Conservation (phyloP, 2,329 filamentous ascomycete species). For the Cryphonectria nitschkei region DNA sequence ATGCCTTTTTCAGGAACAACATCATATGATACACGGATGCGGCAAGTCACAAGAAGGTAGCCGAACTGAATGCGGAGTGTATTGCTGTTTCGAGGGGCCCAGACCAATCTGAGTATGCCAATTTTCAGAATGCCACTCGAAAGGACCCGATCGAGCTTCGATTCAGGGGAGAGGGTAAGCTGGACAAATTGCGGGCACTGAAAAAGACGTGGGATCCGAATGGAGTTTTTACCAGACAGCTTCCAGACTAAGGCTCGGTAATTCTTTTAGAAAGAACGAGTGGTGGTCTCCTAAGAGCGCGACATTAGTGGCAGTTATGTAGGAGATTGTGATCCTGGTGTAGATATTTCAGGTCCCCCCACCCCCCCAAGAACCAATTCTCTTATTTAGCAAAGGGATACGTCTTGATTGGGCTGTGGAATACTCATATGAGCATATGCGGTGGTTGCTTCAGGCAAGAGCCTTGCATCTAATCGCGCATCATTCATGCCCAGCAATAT, state of each 20-base stretch:
- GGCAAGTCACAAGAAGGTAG: slow-evolving; percentile 28
- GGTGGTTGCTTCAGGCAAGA: too few relatives aligned
- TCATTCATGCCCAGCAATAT: too few relatives aligned
- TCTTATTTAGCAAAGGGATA: too few relatives aligned
- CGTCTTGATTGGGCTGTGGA: too few relatives aligned
- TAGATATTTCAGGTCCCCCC: background rate
- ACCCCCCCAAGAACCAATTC: too few relatives aligned
- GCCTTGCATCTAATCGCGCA: too few relatives aligned
- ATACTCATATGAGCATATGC: too few relatives aligned
- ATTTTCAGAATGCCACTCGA: slow-evolving; percentile 30
- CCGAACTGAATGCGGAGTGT: slow-evolving; percentile 28
- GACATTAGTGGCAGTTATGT: background rate
- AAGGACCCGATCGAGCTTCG: slow-evolving; percentile 30
- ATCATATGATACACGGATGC: slow-evolving; percentile 32
- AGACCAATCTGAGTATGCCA: slow-evolving; percentile 25
- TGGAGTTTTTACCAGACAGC: slow-evolving; percentile 29
- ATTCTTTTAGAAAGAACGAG: background rate
- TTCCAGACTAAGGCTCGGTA: slow-evolving; percentile 5
- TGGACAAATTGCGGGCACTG: slow-evolving; percentile 14
- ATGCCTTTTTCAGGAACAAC: slow-evolving; percentile 28
- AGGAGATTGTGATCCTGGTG: background rate
- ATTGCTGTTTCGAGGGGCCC: slow-evolving; percentile 26
- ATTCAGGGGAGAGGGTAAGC: slow-evolving; percentile 28
- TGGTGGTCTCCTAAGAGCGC: background rate
- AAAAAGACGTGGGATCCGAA: slow-evolving; percentile 32